These are phyloP conservation scores for Albifimbria verrucaria DNA, from an alignment of 2,329 filamentous ascomycete genomes.

Conservation along the genomic window DNA sequence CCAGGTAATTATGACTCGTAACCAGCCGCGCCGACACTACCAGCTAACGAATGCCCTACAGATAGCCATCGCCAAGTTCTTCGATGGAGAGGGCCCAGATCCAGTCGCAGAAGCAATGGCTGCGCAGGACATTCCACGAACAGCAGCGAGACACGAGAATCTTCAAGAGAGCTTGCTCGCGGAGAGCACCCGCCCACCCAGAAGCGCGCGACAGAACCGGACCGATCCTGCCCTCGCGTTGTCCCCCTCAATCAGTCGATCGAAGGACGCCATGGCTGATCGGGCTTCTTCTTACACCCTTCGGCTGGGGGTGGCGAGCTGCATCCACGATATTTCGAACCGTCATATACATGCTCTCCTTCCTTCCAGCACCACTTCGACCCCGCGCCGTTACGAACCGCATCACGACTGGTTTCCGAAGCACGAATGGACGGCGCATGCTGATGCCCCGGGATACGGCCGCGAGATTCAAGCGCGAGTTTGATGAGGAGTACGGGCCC, in stretches of 20 bases:
- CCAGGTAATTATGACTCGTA: too few species aligned
- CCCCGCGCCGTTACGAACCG: constrained; percentile 53
- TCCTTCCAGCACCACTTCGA: constrained; percentile 66
- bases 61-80: constrained; percentile 97
- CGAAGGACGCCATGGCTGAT: constrained; percentile 74
- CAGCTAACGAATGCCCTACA: constrained; percentile 38
- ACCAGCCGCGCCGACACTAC: too few species aligned
- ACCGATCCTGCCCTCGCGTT: constrained; percentile 77
- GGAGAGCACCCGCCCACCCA: constrained; percentile 15
- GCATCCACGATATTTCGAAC: constrained; percentile 68
- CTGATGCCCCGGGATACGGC: constrained; percentile 85
- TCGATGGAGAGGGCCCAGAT: constrained; percentile 88
- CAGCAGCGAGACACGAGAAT: constrained; percentile 68
- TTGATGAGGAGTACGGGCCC: constrained; percentile 86
- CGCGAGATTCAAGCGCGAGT: constrained; percentile 83
- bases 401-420: constrained; percentile 48
- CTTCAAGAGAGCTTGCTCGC: constrained; percentile 58
- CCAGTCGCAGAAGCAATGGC: constrained; percentile 73
- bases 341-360: constrained; percentile 74
- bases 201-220: constrained; percentile 21
- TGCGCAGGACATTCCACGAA: constrained; percentile 59
- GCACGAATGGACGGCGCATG: constrained; percentile 68
- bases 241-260: constrained; percentile 69
- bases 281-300: constrained; percentile 74
- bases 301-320: constrained; percentile 72